phyloP scores from a whole-genome alignment of 129 eudicot genomes.

The Calendula officinalis region DNA sequence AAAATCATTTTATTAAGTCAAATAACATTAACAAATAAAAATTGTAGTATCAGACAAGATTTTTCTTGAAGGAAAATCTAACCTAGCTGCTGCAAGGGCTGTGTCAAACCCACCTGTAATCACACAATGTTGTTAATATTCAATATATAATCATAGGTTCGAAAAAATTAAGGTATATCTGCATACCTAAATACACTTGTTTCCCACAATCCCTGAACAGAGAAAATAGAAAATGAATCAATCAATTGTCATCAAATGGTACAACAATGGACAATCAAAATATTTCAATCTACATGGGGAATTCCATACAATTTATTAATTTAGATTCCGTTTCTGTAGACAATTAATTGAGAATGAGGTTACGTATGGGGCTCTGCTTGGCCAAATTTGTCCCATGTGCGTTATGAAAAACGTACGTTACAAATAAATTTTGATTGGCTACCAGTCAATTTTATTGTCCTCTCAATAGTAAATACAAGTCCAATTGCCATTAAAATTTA shows the following conservation, averaged over 20 bases:
- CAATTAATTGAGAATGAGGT: not conserved
- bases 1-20: slow-evolving; percentile 25
- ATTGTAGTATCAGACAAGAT: not conserved
- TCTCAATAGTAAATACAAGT: not conserved
- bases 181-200: slow-evolving; percentile 87
- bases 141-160: not conserved
- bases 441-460: not conserved
- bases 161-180: not conserved
- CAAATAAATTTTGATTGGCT: not conserved
- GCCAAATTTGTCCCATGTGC: too few species aligned
- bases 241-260: slow-evolving; percentile 16
- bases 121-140: slow-evolving; percentile 4
- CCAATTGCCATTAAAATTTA: not conserved
- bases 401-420: too few species aligned
- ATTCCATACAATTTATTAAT: not conserved
- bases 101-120: slow-evolving; percentile 94
- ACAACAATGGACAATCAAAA: slow-evolving; percentile 8
- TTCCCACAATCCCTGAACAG: slow-evolving; percentile 89
- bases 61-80: slow-evolving; percentile 28
- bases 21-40: slow-evolving; percentile 12
- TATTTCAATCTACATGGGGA: slow-evolving; percentile 2
- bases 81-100: slow-evolving; percentile 98
- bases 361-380: not conserved
- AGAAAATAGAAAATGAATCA: slow-evolving; percentile 19
- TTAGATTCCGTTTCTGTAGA: slow-evolving; percentile 1